Percentiles rank a stretch among this genome's conserved stretches.
These are phyloP conservation scores for Borealophlyctis nickersoniae DNA, from an alignment of 192 early-diverging fungal genomes.

Conservation along the genomic window DNA sequence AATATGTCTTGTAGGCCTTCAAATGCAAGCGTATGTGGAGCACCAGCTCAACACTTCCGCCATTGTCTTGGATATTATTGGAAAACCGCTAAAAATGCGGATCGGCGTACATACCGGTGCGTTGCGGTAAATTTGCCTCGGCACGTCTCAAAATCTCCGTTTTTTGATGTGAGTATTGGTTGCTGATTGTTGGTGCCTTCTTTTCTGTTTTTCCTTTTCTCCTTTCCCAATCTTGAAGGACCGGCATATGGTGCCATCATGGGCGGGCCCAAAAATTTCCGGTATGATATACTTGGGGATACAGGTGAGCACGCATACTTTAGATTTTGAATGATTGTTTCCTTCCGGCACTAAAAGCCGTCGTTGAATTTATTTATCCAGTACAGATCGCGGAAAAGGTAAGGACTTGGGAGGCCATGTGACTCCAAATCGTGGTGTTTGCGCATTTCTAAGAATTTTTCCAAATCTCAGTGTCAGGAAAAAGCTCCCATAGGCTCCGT, in stretches of 20 bases:
- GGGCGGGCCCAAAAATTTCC: slow-evolving; percentile 52
- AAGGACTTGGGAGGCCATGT: neutral
- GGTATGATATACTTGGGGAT: slow-evolving; percentile 48
- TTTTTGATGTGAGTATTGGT: neutral
- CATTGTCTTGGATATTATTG: slow-evolving; percentile 31
- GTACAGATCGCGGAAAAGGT: slow-evolving; percentile 39
- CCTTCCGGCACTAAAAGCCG: neutral
- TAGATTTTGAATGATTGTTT: slow-evolving; percentile 11
- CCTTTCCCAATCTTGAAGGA: no score
- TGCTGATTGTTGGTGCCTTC: neutral
- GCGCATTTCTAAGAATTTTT: slow-evolving; percentile 1
- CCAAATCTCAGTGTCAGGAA: slow-evolving; percentile 32
- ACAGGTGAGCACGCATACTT: slow-evolving; percentile 29
- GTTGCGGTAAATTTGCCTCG: no score
- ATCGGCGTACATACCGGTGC: slow-evolving; percentile 46
- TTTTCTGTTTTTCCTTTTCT: neutral
- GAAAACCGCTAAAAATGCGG: slow-evolving; percentile 41
- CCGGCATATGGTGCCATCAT: slow-evolving; percentile 46
- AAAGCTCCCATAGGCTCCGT: slow-evolving; percentile 35
- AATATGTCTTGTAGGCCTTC: slow-evolving; percentile 43
- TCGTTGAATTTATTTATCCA: neutral
- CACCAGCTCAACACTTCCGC: slow-evolving; percentile 35
- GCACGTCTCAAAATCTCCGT: no score
- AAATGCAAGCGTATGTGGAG: slow-evolving; percentile 48
- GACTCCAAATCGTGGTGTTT: neutral